phyloP scores from a whole-genome alignment of 208 protist genomes.

The Trypanosoma caninum region DNA sequence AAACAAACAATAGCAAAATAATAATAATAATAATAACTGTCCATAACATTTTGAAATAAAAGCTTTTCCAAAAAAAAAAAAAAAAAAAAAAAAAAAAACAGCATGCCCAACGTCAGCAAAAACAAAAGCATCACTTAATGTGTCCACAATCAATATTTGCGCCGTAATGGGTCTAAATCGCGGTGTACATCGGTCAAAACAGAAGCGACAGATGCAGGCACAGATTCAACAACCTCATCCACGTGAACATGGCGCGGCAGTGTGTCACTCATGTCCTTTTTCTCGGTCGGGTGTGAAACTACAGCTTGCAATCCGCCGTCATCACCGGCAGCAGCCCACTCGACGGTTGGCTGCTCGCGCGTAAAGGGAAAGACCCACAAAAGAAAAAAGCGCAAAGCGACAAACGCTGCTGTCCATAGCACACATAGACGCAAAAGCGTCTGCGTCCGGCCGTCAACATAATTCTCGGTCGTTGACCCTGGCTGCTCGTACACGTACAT shows the following conservation, averaged over 20 bases:
- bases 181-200: neutral
- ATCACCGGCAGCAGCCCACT: conserved; percentile 14
- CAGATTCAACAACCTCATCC: conserved; percentile 24
- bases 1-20: neutral
- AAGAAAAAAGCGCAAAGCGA: conserved; percentile 49
- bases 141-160: neutral
- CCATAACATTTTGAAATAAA: no score
- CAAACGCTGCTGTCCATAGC: conserved; percentile 50
- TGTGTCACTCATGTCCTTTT: neutral
- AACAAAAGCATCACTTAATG: neutral
- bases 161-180: conserved; percentile 8
- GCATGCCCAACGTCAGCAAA: neutral
- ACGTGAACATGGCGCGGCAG: conserved; percentile 24
- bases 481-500: conserved; percentile 84
- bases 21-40: no score
- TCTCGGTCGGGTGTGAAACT: neutral
- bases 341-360: conserved; percentile 16
- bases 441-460: conserved; percentile 55
- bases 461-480: conserved; percentile 70
- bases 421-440: conserved; percentile 49
- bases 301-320: neutral
- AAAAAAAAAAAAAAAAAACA: no score
- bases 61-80: no score
- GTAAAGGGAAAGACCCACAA: conserved; percentile 31
- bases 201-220: conserved; percentile 7